Conservation (phyloP, 257 asterid species). For the Coffea eugenioides region DNA sequence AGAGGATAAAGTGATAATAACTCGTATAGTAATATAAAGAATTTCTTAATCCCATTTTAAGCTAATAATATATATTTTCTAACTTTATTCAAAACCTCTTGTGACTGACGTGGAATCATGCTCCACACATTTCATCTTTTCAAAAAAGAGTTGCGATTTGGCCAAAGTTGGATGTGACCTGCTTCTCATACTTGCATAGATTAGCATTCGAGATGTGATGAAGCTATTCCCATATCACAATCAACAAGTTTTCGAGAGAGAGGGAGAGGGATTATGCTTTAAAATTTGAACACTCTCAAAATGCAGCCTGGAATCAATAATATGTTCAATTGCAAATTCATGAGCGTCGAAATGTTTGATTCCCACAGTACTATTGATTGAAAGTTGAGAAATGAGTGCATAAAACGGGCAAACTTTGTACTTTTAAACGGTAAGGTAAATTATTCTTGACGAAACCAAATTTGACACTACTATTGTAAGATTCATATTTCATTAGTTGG, state of each 20-base stretch:
- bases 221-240: background rate
- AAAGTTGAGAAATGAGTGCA: too few species aligned
- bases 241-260: background rate
- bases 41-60: background rate
- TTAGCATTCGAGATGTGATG: background rate
- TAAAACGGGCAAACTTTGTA: too few species aligned
- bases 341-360: too few species aligned
- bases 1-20: too few species aligned
- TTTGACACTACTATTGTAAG: too few species aligned
- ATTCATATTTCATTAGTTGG: too few species aligned
- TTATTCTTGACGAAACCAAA: too few species aligned
- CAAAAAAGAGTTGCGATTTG: background rate
- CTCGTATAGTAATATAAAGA: too few species aligned
- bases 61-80: background rate
- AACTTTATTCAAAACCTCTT: background rate
- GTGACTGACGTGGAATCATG: background rate
- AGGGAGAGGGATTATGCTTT: background rate
- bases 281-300: background rate
- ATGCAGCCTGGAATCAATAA: background rate
- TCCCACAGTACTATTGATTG: too few species aligned
- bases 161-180: background rate
- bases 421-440: too few species aligned
- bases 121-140: background rate
- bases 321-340: too few species aligned
- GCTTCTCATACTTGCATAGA: background rate